These are phyloP conservation scores for Linderniella brevidens DNA, from an alignment of 257 asterid species.

Conservation along the genomic window DNA sequence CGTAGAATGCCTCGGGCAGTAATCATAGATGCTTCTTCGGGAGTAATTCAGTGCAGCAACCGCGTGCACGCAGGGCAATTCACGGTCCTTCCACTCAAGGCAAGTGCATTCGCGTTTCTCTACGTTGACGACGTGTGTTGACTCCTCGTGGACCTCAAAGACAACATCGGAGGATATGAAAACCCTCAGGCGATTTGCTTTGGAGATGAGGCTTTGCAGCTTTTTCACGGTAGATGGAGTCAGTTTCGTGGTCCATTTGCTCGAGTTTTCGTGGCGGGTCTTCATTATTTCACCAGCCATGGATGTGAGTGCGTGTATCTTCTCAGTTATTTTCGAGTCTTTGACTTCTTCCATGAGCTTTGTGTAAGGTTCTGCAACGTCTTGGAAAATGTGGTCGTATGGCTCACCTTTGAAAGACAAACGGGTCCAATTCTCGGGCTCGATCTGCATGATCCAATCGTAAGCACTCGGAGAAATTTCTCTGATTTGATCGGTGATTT, in stretches of 20 bases:
- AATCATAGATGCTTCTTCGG: conserved; percentile 39
- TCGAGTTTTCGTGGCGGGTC: conserved; percentile 28
- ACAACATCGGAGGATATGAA: conserved; percentile 57
- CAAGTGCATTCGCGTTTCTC: conserved; percentile 66
- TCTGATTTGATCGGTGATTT: conserved; percentile 47
- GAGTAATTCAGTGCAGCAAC: conserved; percentile 44
- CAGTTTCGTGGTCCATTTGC: conserved; percentile 38
- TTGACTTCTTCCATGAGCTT: conserved; percentile 51
- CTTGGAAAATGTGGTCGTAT: conserved; percentile 37
- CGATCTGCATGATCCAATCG: conserved; percentile 52
- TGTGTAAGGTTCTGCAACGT: conserved; percentile 49
- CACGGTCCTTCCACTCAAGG: conserved; percentile 52
- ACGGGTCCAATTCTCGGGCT: conserved; percentile 61
- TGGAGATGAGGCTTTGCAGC: conserved; percentile 33
- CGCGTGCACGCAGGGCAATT: conserved; percentile 71
- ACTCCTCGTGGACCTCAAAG: conserved; percentile 80
- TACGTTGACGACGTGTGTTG: conserved; percentile 60
- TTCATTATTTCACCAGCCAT: conserved; percentile 38
- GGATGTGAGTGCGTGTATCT: conserved; percentile 50
- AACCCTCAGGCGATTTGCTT: conserved; percentile 45
- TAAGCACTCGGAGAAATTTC: conserved; percentile 47
- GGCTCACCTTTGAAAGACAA: conserved; percentile 47
- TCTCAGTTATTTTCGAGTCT: conserved; percentile 66
- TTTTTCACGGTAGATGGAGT: conserved; percentile 61
- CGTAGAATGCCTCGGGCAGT: conserved; percentile 44